These are phyloP conservation scores for Penicillium decumbens DNA, from an alignment of 2,329 filamentous ascomycete genomes.

Conservation along the genomic window DNA sequence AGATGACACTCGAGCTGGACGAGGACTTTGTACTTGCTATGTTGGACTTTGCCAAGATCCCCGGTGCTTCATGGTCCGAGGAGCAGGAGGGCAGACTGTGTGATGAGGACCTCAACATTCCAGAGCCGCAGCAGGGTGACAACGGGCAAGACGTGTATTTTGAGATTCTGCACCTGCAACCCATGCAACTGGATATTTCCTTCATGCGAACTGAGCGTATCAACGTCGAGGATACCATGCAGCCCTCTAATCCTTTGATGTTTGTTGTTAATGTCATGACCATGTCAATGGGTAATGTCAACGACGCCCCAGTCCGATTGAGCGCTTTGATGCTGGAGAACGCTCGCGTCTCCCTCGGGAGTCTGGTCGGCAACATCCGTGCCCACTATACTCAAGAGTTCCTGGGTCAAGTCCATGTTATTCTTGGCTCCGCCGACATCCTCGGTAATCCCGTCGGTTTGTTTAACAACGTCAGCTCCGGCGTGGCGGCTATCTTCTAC, in stretches of 20 bases:
- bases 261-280: conserved; percentile 98
- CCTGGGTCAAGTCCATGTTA: conserved; percentile 92
- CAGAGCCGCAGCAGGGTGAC: conserved; percentile 80
- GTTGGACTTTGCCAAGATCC: conserved; percentile 89
- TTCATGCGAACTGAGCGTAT: conserved; percentile 95
- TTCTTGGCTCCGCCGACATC: conserved; percentile 95
- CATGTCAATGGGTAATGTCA: conserved; percentile 99
- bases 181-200: conserved; percentile 95
- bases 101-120: conserved; percentile 84
- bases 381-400: conserved; percentile 97
- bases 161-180: conserved; percentile 91
- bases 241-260: conserved; percentile 90
- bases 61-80: conserved; percentile 81
- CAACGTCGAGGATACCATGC: conserved; percentile 91
- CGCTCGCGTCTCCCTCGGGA: conserved; percentile 78
- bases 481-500: conserved; percentile 97
- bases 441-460: conserved; percentile 93
- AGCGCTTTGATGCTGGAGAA: conserved; percentile 95
- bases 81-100: conserved; percentile 80
- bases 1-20: conserved; percentile 97
- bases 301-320: conserved; percentile 89
- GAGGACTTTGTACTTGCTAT: conserved; percentile 98
- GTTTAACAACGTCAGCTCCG: conserved; percentile 97
- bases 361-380: conserved; percentile 78
- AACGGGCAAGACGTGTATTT: conserved; percentile 95